phyloP scores from a whole-genome alignment of 2,329 filamentous ascomycete species.

The Fusarium haematococcum region DNA sequence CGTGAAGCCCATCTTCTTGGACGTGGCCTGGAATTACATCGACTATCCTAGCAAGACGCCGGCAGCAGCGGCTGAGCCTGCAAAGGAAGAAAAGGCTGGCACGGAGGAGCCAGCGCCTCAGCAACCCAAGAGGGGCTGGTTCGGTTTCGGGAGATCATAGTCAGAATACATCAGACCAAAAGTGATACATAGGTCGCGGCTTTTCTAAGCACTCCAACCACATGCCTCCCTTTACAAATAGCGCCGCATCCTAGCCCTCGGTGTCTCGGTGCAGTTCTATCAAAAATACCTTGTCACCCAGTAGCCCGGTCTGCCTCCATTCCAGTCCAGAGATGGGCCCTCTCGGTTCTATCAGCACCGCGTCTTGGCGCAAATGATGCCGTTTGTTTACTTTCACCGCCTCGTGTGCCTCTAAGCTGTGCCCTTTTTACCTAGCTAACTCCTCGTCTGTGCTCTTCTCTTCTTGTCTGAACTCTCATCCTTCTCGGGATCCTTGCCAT shows the following conservation, averaged over 20 bases:
- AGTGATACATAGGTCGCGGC: conserved; percentile 23
- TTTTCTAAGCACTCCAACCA: conserved; percentile 14
- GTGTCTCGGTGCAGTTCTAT: conserved; percentile 32
- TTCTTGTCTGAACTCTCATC: background rate
- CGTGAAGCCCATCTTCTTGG: conserved; percentile 94
- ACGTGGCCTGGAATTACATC: conserved; percentile 98
- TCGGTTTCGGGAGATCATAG: conserved; percentile 73
- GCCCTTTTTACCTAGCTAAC: background rate
- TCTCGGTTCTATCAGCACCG: conserved; percentile 10
- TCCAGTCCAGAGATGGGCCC: conserved; percentile 29
- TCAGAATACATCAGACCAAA: conserved; percentile 32
- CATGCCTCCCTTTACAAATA: conserved; percentile 14
- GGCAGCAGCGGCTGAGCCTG: conserved; percentile 34
- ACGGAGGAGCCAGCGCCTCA: conserved; percentile 49
- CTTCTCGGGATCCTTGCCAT: conserved; percentile 13
- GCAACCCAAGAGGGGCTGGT: conserved; percentile 77
- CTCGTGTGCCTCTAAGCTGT: conserved; percentile 1
- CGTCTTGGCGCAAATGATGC: conserved; percentile 15
- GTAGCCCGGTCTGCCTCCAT: conserved; percentile 32
- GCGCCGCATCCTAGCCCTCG: background rate
- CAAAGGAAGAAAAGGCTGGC: conserved; percentile 44
- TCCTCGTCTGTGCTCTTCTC: background rate
- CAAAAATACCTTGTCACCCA: conserved; percentile 28
- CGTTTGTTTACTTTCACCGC: conserved; percentile 31
- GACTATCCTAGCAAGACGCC: conserved; percentile 79